Evolutionary conservation across 768 basidiomycete species (phyloP).

Genomic region (Cytidiella melzeri): DNA sequence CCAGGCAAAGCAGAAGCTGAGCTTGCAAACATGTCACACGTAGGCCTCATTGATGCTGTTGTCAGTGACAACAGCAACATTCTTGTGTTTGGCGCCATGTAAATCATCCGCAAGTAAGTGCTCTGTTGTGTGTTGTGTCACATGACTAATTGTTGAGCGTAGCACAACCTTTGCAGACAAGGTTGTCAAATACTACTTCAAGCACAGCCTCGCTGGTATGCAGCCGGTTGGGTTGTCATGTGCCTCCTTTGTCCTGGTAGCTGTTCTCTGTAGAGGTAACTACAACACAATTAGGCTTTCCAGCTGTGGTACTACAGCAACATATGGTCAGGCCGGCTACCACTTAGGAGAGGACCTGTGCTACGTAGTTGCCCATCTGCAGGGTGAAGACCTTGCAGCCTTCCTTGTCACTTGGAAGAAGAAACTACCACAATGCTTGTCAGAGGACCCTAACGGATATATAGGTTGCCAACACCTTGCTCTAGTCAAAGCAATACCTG

Average conservation of each 20-base stretch:
- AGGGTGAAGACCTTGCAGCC: neutral
- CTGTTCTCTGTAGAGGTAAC: too few species aligned
- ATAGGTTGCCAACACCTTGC: neutral
- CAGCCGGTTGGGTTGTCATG: slow-evolving; percentile 39
- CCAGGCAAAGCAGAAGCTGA: slow-evolving; percentile 43
- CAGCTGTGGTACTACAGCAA: neutral
- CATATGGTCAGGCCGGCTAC: slow-evolving; percentile 1
- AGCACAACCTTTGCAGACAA: neutral
- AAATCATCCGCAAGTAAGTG: slow-evolving; percentile 28
- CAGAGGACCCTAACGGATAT: neutral
- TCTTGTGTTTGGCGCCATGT: slow-evolving; percentile 34
- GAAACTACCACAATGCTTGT: neutral
- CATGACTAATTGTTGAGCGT: neutral
- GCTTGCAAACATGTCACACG: slow-evolving; percentile 31
- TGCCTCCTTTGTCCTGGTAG: slow-evolving; percentile 74
- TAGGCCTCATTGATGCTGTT: slow-evolving; percentile 34
- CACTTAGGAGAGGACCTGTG: slow-evolving; percentile 4
- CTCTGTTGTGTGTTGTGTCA: too few species aligned
- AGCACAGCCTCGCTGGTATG: neutral
- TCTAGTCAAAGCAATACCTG: neutral
- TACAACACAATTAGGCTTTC: too few species aligned
- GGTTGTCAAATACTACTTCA: neutral
- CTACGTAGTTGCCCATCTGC: neutral
- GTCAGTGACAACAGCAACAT: slow-evolving; percentile 39
- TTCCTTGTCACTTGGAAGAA: neutral